phyloP scores from a whole-genome alignment of 768 basidiomycete species.

The Lentinula guzmanii region DNA sequence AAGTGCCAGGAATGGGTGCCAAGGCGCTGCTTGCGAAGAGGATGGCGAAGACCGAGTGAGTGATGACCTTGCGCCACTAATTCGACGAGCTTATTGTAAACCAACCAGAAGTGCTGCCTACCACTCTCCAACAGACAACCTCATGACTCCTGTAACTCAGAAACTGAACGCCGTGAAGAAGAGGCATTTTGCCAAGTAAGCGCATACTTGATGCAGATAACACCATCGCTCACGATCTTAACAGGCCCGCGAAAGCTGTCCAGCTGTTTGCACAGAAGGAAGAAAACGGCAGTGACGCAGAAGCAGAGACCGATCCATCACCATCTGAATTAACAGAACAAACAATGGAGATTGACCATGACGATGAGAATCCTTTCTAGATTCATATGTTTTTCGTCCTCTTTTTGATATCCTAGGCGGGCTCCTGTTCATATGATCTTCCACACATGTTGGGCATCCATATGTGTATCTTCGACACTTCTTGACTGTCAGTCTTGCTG shows the following conservation, averaged over 20 bases:
- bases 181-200: slow-evolving; percentile 84
- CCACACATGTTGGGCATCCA: background rate
- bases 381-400: slow-evolving; percentile 12
- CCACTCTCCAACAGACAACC: slow-evolving; percentile 91
- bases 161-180: slow-evolving; percentile 89
- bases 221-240: slow-evolving; percentile 4
- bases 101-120: slow-evolving; percentile 72
- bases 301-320: slow-evolving; percentile 17
- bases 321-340: slow-evolving; percentile 18
- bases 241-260: slow-evolving; percentile 57
- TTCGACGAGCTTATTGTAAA: slow-evolving; percentile 10
- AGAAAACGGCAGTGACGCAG: slow-evolving; percentile 31
- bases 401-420: slow-evolving; percentile 17
- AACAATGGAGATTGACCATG: slow-evolving; percentile 32
- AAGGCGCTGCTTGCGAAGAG: slow-evolving; percentile 92
- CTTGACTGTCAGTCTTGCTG: background rate
- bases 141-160: slow-evolving; percentile 91
- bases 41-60: slow-evolving; percentile 85
- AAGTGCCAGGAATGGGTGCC: slow-evolving; percentile 71
- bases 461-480: background rate
- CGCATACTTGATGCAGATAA: slow-evolving; percentile 18
- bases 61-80: background rate
- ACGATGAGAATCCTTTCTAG: slow-evolving; percentile 73
- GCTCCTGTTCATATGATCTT: slow-evolving; percentile 6
- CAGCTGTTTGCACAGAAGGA: slow-evolving; percentile 51